phyloP scores from a whole-genome alignment of 352 stramenopile species.

The Pythium monospermum region DNA sequence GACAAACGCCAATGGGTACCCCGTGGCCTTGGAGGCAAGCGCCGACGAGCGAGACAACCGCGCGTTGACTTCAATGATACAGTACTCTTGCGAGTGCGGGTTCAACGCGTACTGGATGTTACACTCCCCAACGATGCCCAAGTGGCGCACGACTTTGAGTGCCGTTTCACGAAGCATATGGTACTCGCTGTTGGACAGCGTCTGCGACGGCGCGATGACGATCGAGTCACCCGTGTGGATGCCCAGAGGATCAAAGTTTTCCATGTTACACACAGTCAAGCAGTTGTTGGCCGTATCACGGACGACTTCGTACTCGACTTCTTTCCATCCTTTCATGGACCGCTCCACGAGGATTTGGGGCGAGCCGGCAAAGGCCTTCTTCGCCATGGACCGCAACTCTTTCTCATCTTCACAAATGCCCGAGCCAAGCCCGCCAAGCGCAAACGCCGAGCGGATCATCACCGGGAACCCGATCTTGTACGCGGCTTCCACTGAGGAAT shows the following conservation, averaged over 20 bases:
- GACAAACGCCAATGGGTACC: conserved; percentile 95
- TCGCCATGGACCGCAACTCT: conserved; percentile 52
- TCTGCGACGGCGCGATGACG: conserved; percentile 92
- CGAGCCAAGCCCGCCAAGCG: conserved; percentile 96
- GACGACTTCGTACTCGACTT: conserved; percentile 96
- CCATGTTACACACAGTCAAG: conserved; percentile 96
- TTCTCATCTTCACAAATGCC: conserved; percentile 93
- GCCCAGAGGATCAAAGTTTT: conserved; percentile 93
- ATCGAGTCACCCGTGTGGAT: conserved; percentile 94
- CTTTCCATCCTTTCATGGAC: conserved; percentile 96
- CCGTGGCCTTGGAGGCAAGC: conserved; percentile 93
- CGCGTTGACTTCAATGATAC: conserved; percentile 93
- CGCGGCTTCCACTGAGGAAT: conserved; percentile 88
- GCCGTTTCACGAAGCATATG: conserved; percentile 91
- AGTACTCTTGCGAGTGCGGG: conserved; percentile 84
- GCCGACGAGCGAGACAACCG: conserved; percentile 91
- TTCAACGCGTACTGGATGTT: conserved; percentile 96
- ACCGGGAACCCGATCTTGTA: conserved; percentile 97
- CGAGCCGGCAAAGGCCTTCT: conserved; percentile 57
- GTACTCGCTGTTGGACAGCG: conserved; percentile 92
- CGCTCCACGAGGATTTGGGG: conserved; percentile 97
- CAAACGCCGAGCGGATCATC: conserved; percentile 96
- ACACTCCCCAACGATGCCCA: conserved; percentile 94
- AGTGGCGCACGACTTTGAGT: conserved; percentile 90
- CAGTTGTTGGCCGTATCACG: conserved; percentile 92